Base-by-base conservation (phyloP, 352 stramenopile species). In the Pythium sukuiense region DNA sequence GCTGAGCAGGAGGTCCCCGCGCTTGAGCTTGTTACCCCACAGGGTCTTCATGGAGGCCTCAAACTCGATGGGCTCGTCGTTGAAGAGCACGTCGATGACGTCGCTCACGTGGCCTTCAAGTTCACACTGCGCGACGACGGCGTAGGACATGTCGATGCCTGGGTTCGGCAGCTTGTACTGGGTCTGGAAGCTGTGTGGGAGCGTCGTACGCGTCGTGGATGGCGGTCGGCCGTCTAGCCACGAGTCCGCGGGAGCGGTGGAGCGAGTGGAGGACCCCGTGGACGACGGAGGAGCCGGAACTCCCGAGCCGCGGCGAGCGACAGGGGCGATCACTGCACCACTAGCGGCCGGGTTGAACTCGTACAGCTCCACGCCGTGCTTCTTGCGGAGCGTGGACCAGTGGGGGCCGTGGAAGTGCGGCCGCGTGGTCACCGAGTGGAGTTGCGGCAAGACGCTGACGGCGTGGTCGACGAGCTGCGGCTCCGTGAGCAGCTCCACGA, bases 51-150 rank as follows among this genome's bases (percentile, higher is more conserved):
- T 88, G 33, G 72, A 87, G 14, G 68, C 69, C 60, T 85, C 75
- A 48, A 85, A 80, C 43, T 89, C 77, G 30, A 79, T 55, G 9
- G 62, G 24, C 8, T 92, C 79, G n/a, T 72, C 74, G 53, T 76
- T 89, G 61, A 90, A 92, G 14, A 92, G 74, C 72, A 79, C 76
- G 9, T 80, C 81, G 55, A 88, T 67, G 1, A 79, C 81, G 37
- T 92, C 83, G 16, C 77, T 65, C 29, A 89, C 29, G 35, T 77
- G 69, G 57, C 83, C 89, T 35, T 74, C 74, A 5, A 92, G 66
- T 12, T 84, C 77, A 12, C 80, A 83, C 57, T 88, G 80, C 13
- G 76, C 74, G 6, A 85, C 76, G 4, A 76, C 74, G 1, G 83
- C 83, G 55, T 88, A 92, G 0, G 73, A 63, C 64, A 90, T 77